Percentiles rank a stretch among this genome's conserved stretches.
phyloP scores from a whole-genome alignment of 495 filamentous ascomycete genomes.

The Neurospora sublineolata region DNA sequence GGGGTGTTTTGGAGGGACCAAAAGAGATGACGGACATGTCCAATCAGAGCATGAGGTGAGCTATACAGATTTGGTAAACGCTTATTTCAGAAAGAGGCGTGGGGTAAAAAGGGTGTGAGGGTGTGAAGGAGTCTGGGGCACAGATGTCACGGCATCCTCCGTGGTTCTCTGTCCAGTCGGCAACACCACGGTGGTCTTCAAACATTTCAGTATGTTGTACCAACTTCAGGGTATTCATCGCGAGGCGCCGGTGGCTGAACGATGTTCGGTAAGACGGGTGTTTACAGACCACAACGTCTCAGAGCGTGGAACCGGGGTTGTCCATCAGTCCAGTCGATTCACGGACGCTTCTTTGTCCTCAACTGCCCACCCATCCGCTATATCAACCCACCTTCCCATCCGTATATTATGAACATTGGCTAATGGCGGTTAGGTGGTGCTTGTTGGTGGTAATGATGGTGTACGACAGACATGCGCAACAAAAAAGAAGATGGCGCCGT shows the following conservation, averaged over 20 bases:
- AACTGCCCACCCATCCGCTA: not conserved
- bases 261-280: not conserved
- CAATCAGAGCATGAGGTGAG: slow-evolving; percentile 18
- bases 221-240: not conserved
- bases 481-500: not conserved
- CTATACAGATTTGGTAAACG: slow-evolving; percentile 22
- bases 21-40: not conserved
- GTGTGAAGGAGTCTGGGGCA: not conserved
- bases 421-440: not conserved
- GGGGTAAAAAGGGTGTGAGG: slow-evolving; percentile 8
- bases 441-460: not conserved
- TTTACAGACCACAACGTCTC: not conserved
- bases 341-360: not conserved
- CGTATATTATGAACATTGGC: not conserved
- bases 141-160: slow-evolving; percentile 6
- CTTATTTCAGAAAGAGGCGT: slow-evolving; percentile 2
- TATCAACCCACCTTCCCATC: not conserved
- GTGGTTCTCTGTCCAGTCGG: not conserved
- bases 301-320: not conserved
- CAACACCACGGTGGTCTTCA: not conserved
- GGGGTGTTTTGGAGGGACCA: slow-evolving; percentile 1
- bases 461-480: not conserved
- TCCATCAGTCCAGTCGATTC: not conserved
- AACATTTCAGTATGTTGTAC: not conserved
- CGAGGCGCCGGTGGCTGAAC: not conserved